Percentiles rank a stretch among this genome's conserved stretches.
phyloP scores from a whole-genome alignment of 2,329 filamentous ascomycete genomes.

The Aspergillus brunneoviolaceus region DNA sequence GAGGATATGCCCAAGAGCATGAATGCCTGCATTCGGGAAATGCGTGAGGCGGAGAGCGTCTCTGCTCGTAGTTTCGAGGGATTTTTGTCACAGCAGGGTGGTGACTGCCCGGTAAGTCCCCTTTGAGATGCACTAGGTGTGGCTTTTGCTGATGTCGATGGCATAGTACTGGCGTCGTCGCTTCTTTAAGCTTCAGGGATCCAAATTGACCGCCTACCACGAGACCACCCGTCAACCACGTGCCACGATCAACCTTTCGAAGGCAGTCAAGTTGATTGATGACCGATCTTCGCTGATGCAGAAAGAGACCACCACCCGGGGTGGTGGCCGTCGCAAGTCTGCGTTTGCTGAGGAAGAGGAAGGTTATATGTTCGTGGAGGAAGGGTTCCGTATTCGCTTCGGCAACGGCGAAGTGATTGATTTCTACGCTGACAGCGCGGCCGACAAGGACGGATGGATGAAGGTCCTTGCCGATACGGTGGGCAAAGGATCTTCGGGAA shows the following conservation, averaged over 20 bases:
- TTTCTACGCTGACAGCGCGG: constrained; percentile 89
- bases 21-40: constrained; percentile 91
- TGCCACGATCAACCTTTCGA: constrained; percentile 93
- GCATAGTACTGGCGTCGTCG: constrained; percentile 90
- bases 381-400: constrained; percentile 97
- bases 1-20: constrained; percentile 99
- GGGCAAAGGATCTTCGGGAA: constrained; percentile 53
- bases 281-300: constrained; percentile 81
- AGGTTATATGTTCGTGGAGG: constrained; percentile 99
- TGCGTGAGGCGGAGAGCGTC: constrained; percentile 83
- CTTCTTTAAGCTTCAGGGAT: constrained; percentile 90
- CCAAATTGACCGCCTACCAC: constrained; percentile 92
- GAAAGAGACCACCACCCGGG: constrained; percentile 74
- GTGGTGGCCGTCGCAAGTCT: constrained; percentile 80
- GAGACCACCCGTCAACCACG: constrained; percentile 93
- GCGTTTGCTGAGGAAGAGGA: constrained; percentile 98
- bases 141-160: constrained; percentile 7
- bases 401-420: constrained; percentile 98
- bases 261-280: constrained; percentile 90
- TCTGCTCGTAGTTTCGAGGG: constrained; percentile 80
- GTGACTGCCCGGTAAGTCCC: constrained; percentile 85
- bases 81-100: constrained; percentile 90
- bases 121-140: constrained; percentile 14
- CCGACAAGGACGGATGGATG: constrained; percentile 95
- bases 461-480: constrained; percentile 73